Percentiles rank a stretch among this genome's conserved stretches.
Evolutionary conservation across 2,329 filamentous ascomycete species (phyloP).

Genomic region (Xylaria sp.): DNA sequence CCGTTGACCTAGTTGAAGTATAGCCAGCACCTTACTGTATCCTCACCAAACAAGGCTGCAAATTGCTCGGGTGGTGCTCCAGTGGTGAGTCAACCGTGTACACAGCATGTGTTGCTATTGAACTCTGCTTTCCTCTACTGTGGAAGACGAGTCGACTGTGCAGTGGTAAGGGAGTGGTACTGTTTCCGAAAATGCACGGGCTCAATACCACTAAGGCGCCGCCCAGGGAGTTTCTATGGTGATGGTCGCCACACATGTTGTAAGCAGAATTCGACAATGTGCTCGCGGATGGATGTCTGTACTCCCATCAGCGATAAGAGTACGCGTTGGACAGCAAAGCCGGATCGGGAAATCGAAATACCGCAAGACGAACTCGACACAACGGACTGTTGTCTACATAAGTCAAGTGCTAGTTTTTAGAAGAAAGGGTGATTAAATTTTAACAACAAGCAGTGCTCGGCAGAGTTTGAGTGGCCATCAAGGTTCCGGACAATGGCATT

Average conservation of each 20-base stretch:
- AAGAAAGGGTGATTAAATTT: not conserved
- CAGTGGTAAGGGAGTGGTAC: constrained; percentile 17
- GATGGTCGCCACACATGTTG: constrained; percentile 52
- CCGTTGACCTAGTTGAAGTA: not conserved
- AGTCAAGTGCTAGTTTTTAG: not conserved
- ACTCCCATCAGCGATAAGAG: not conserved
- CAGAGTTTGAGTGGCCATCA: constrained; percentile 4
- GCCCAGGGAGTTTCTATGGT: constrained; percentile 48
- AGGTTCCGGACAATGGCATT: constrained; percentile 1
- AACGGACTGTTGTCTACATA: not conserved
- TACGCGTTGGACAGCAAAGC: not conserved
- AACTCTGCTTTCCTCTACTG: constrained; percentile 44
- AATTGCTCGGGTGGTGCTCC: constrained; percentile 29
- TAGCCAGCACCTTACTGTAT: constrained; percentile 49
- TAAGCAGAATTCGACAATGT: not conserved
- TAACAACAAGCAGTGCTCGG: not conserved
- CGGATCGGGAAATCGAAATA: not conserved
- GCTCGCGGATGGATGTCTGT: not conserved
- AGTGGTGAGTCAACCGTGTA: constrained; percentile 43
- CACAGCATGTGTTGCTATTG: constrained; percentile 48
- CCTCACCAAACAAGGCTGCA: constrained; percentile 43
- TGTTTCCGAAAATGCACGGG: constrained; percentile 32
- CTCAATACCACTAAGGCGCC: constrained; percentile 54
- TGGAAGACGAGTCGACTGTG: constrained; percentile 48
- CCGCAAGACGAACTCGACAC: not conserved